phyloP scores from a whole-genome alignment of 1,139 yeast genomes.

The Lodderomyces orthopsilosis region DNA sequence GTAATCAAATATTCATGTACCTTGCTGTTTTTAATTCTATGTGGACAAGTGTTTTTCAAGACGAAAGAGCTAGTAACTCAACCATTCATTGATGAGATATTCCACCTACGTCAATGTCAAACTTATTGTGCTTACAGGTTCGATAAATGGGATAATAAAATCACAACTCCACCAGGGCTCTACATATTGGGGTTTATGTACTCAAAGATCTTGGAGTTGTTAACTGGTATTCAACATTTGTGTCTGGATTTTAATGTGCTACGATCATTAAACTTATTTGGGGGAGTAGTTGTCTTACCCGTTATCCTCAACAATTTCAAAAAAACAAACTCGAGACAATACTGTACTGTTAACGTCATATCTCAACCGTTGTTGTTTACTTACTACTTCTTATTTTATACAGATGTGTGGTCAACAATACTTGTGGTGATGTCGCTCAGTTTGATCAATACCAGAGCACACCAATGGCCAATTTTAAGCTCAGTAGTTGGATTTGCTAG shows the following conservation, averaged over 20 bases:
- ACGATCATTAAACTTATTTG: constrained; percentile 60
- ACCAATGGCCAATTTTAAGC: constrained; percentile 22
- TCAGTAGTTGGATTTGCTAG: constrained; percentile 55
- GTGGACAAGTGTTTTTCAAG: constrained; percentile 16
- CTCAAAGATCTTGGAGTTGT: constrained; percentile 27
- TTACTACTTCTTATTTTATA: constrained; percentile 77
- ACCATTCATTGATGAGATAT: constrained; percentile 72
- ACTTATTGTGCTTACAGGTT: constrained; percentile 63
- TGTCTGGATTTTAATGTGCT: constrained; percentile 42
- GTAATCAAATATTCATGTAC: constrained; percentile 8
- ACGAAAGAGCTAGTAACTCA: constrained; percentile 27
- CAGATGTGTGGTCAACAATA: constrained; percentile 90
- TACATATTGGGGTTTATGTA: constrained; percentile 61
- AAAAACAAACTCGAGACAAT: constrained; percentile 28
- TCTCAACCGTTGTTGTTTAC: constrained; percentile 70
- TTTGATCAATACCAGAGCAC: constrained; percentile 28
- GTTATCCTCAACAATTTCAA: constrained; percentile 25
- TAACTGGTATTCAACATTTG: constrained; percentile 15
- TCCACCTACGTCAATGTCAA: constrained; percentile 79
- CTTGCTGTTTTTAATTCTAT: constrained; percentile 15
- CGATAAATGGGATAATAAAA: constrained; percentile 76
- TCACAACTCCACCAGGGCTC: constrained; percentile 96
- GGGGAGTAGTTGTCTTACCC: constrained; percentile 59
- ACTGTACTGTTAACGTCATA: constrained; percentile 48
- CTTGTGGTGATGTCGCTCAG: constrained; percentile 48